Evolutionary conservation across 176 grass and related monocot genomes (phyloP).

Genomic region (Oryza punctata): DNA sequence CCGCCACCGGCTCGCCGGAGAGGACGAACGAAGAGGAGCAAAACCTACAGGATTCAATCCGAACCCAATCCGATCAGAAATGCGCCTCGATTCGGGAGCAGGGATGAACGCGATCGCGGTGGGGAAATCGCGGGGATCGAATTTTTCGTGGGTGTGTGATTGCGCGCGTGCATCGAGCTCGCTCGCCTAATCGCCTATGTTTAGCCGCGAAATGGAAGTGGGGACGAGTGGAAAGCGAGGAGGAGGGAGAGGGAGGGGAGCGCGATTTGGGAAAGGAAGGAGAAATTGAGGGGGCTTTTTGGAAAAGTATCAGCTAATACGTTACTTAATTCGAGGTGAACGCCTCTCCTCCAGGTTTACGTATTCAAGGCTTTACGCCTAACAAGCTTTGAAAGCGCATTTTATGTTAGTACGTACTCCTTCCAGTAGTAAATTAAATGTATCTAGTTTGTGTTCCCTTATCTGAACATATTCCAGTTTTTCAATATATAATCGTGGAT

Average conservation of each 20-base stretch:
- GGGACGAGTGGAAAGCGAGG: background rate
- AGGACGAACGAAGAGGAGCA: no score
- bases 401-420: background rate
- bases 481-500: background rate
- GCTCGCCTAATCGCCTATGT: slow-evolving; percentile 38
- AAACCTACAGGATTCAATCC: no score
- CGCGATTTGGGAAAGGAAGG: background rate
- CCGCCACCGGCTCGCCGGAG: background rate
- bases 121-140: background rate
- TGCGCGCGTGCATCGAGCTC: slow-evolving; percentile 24
- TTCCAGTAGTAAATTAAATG: background rate
- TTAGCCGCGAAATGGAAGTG: slow-evolving; percentile 36
- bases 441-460: no score
- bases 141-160: background rate
- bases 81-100: background rate
- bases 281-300: background rate
- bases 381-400: background rate
- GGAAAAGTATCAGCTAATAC: slow-evolving; percentile 29
- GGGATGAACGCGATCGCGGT: background rate
- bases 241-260: background rate
- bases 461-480: background rate
- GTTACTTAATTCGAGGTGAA: background rate
- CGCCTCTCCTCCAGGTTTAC: background rate
- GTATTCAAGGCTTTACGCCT: rapidly evolving
- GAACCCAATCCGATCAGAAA: background rate